Evolutionary conservation across 345 rosid species (phyloP).

Genomic region (Alliaria petiolata): DNA sequence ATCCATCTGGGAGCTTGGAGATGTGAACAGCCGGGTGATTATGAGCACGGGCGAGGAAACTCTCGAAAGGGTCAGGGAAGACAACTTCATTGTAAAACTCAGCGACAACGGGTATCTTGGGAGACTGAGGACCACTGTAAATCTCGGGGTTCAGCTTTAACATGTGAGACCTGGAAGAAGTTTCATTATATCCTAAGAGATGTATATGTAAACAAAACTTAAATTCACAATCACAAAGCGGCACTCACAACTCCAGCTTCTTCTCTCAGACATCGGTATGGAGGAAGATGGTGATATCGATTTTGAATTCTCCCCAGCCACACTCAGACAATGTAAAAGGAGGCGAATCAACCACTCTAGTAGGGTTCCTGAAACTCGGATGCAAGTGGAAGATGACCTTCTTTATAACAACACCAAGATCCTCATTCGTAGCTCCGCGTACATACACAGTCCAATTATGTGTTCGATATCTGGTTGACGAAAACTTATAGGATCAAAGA

Average conservation of each 20-base stretch:
- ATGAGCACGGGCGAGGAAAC: constrained; percentile 60
- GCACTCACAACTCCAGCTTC: constrained; percentile 66
- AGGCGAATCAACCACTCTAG: constrained; percentile 61
- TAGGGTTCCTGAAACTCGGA: constrained; percentile 74
- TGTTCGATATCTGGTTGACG: constrained; percentile 50
- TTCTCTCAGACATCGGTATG: constrained; percentile 65
- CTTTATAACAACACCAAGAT: constrained; percentile 57
- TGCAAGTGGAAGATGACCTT: constrained; percentile 71
- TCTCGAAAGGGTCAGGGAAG: constrained; percentile 70
- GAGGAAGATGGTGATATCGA: constrained; percentile 61
- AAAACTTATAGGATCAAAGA: neutral
- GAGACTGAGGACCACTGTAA: constrained; percentile 56
- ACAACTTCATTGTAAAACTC: constrained; percentile 83
- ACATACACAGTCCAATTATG: constrained; percentile 87
- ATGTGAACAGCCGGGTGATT: constrained; percentile 64
- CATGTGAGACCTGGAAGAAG: constrained; percentile 52
- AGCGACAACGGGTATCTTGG: constrained; percentile 73
- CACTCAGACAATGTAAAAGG: constrained; percentile 77
- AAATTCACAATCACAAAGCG: neutral
- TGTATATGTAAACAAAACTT: neutral
- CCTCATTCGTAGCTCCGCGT: constrained; percentile 78
- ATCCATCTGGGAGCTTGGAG: constrained; percentile 55
- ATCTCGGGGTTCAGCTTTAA: constrained; percentile 72
- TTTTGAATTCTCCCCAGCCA: constrained; percentile 94
- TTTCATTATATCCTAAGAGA: neutral